Percentiles rank a stretch among this genome's conserved stretches.
Conservation (phyloP, 371 early-diverging fungal species). For the Mortierella sp. region DNA sequence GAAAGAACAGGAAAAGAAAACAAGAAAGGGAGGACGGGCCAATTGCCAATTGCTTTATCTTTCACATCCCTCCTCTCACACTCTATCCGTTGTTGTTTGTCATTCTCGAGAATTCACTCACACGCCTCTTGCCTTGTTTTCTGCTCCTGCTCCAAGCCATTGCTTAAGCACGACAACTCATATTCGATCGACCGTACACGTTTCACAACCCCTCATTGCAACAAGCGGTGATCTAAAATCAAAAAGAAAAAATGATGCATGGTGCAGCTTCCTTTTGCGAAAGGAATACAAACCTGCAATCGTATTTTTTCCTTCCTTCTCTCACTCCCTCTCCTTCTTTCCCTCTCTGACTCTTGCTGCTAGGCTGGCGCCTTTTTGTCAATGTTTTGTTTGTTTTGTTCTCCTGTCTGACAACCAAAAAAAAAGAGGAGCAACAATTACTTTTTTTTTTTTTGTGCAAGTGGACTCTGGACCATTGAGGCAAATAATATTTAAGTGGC, state of each 20-base stretch:
- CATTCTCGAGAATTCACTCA: neutral
- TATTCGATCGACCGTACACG: neutral
- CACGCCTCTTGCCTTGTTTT: neutral
- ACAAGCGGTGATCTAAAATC: slow-evolving; percentile 14
- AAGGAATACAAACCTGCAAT: neutral
- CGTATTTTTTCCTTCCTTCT: neutral
- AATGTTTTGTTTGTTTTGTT: no score
- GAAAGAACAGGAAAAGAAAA: neutral
- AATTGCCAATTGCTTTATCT: neutral
- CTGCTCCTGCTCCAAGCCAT: neutral
- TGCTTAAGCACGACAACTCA: neutral
- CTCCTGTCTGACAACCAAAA: no score
- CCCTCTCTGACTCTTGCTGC: no score
- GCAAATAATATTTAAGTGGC: neutral
- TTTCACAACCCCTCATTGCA: neutral
- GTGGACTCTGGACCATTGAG: neutral
- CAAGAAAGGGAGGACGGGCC: no score
- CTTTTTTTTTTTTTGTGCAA: neutral
- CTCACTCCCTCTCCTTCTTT: neutral
- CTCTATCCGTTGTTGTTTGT: neutral
- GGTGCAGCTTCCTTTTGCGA: neutral
- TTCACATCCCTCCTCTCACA: neutral
- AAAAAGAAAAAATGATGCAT: neutral
- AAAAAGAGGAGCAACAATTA: no score
- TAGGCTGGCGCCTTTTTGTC: no score